These are phyloP conservation scores for Colletotrichum sp. DNA, from an alignment of 2,329 filamentous ascomycete species.

Conservation along the genomic window DNA sequence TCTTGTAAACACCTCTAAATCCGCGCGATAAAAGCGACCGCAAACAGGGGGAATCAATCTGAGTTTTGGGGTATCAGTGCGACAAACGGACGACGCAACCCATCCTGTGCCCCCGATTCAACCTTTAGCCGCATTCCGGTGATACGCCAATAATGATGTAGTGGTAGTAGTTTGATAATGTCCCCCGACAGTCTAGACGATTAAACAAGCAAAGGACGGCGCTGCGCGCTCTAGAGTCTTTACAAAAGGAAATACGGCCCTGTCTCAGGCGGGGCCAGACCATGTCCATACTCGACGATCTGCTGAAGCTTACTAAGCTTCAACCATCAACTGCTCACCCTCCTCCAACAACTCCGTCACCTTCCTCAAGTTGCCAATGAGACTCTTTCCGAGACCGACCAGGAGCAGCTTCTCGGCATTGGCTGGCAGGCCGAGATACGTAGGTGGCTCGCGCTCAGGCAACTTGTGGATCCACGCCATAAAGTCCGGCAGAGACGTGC, in stretches of 20 bases:
- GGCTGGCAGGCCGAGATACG: slow-evolving; percentile 89
- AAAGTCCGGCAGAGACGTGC: slow-evolving; percentile 86
- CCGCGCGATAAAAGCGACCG: not conserved
- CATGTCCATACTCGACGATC: not conserved
- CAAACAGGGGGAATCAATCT: not conserved
- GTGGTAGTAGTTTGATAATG: not conserved
- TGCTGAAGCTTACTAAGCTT: slow-evolving; percentile 41
- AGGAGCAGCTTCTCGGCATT: slow-evolving; percentile 96
- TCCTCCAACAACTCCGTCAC: slow-evolving; percentile 91
- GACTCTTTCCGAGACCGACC: slow-evolving; percentile 82
- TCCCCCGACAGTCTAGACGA: not conserved
- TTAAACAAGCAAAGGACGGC: not conserved
- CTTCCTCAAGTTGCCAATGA: slow-evolving; percentile 83
- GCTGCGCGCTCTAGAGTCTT: not conserved
- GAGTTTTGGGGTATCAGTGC: not conserved
- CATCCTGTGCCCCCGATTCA: not conserved
- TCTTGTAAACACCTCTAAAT: not conserved
- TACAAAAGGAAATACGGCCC: not conserved
- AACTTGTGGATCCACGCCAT: slow-evolving; percentile 89
- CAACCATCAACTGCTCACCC: slow-evolving; percentile 86
- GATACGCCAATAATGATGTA: not conserved
- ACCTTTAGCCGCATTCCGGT: not conserved
- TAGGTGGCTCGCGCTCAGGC: slow-evolving; percentile 94
- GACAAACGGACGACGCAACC: not conserved
- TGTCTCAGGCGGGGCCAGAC: not conserved